Percentiles rank a stretch among this genome's conserved stretches.
phyloP scores from a whole-genome alignment of 768 basidiomycete genomes.

The Amanita thiersii region DNA sequence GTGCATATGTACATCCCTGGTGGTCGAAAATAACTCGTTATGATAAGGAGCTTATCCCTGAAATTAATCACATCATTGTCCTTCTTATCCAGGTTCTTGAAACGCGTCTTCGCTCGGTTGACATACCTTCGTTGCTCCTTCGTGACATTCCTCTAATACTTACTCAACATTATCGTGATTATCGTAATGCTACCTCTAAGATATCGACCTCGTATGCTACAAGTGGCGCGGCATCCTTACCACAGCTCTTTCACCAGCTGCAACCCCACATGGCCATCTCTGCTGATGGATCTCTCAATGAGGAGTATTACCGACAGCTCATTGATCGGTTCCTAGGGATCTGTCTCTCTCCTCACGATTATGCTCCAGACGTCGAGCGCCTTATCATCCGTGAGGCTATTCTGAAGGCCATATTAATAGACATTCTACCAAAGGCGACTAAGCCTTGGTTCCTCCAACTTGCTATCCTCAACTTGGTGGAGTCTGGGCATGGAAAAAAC shows the following conservation, averaged over 20 bases:
- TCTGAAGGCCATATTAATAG: conserved; percentile 65
- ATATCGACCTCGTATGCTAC: conserved; percentile 61
- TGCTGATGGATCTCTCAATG: conserved; percentile 55
- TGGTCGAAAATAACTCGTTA: conserved; percentile 79
- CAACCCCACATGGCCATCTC: conserved; percentile 82
- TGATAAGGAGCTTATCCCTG: conserved; percentile 75
- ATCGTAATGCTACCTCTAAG: conserved; percentile 58
- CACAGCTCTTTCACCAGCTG: conserved; percentile 67
- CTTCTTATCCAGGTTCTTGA: conserved; percentile 56
- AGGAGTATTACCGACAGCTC: conserved; percentile 72
- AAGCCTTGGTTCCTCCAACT: conserved; percentile 91
- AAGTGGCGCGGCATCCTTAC: conserved; percentile 53
- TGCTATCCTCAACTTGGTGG: conserved; percentile 53
- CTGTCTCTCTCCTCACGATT: conserved; percentile 74
- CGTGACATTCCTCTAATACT: conserved; percentile 57
- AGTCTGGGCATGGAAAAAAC: conserved; percentile 29
- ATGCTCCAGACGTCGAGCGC: conserved; percentile 71
- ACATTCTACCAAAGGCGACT: conserved; percentile 58
- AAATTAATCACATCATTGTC: conserved; percentile 52
- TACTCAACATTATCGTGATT: conserved; percentile 73
- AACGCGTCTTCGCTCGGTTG: conserved; percentile 39
- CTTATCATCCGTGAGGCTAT: conserved; percentile 79
- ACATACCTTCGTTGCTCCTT: conserved; percentile 56
- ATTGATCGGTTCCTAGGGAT: conserved; percentile 69
- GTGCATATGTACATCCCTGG: conserved; percentile 79